Evolutionary conservation across 2,329 filamentous ascomycete species (phyloP), one percentile per base, ranked within the genome.

Genomic region (Paecilomyces niveus): DNA sequence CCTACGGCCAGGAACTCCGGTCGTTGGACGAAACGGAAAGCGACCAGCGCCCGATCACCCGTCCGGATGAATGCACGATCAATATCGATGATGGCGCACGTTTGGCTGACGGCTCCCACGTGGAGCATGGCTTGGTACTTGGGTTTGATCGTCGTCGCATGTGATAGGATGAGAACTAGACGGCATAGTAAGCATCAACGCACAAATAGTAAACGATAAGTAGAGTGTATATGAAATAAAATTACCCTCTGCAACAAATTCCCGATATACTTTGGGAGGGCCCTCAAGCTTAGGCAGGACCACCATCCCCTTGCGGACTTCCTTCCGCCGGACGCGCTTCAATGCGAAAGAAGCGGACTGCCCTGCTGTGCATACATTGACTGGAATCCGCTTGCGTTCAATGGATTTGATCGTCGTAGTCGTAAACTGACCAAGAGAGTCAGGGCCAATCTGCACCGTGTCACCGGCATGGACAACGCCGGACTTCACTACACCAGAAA

Each of bases 91-190:
- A 99, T 97, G 10, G 92, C 87, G 70, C 94, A 99, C 0, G 94
- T 99, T 76, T 99, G 94, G 49, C 89, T 91, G 51, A 99, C 89
- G 0, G 94, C 90, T 0, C 94, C 94, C 3, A 99, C 92, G 67
- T 99, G 94, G 22, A 99, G 82, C 92, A 97, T 99, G 0, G 94
- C 94, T 78, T 99, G 94, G 65, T 99, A 99, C 68, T 92, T 93
- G 0, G 87, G 91, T 74, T 96, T 94, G 74, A 99, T 99, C 51
- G 94, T 99, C 0, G 94, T 99, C 0, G 93, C 92, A 69, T 99
- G 94, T 3, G 90, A 95, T 6, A 99, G 81, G 64, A 99, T 97
- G 22, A 99, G 81, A 1, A 99, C 94, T 86, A 58, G 26, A 49
- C 57, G 15, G 39, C 15, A 45, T n/a, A 8, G n/a, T 45, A 45